phyloP scores from a whole-genome alignment of 2,329 filamentous ascomycete genomes.

The Beauveria pseudobassiana region DNA sequence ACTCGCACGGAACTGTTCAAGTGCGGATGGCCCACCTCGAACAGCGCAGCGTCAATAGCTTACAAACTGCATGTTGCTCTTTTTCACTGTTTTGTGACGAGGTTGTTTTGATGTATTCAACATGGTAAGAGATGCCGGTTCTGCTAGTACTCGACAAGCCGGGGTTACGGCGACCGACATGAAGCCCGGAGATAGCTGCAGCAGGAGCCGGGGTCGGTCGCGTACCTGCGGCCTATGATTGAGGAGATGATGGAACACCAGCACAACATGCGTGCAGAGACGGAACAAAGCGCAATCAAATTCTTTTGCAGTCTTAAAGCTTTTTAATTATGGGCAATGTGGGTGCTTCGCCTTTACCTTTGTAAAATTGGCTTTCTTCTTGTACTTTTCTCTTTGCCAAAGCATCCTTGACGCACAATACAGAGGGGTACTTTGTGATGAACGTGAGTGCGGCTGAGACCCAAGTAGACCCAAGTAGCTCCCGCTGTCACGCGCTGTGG shows the following conservation, averaged over 20 bases:
- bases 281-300: not conserved
- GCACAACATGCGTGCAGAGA: not conserved
- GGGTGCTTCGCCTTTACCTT: not conserved
- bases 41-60: too few species aligned
- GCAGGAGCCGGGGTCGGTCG: not conserved
- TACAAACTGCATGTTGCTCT: not conserved
- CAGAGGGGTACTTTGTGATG: not conserved
- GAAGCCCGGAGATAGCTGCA: not conserved
- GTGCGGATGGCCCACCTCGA: not conserved
- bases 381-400: not conserved
- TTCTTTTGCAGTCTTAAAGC: not conserved
- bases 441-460: not conserved
- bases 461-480: not conserved
- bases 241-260: not conserved
- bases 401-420: not conserved
- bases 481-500: slow-evolving; percentile 10
- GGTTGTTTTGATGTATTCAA: not conserved
- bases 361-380: not conserved
- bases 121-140: not conserved
- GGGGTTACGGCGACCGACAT: not conserved
- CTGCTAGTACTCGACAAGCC: not conserved
- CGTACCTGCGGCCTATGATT: not conserved
- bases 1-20: slow-evolving; percentile 2
- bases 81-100: not conserved
- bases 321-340: not conserved